Evolutionary conservation across 1,139 yeast species (phyloP).

Genomic region (Candida sanyaensis): DNA sequence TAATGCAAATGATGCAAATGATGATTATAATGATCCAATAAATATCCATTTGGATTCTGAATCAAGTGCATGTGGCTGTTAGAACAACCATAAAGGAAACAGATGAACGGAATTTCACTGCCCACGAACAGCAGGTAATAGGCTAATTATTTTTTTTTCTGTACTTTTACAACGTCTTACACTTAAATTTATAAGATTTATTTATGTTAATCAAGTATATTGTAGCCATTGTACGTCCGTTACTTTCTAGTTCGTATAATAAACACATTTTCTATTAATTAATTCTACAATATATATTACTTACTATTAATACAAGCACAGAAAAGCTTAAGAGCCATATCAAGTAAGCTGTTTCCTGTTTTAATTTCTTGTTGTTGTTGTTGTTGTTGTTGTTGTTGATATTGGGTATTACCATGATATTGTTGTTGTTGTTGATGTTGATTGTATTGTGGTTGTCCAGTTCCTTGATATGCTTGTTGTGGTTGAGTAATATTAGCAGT

Average conservation of each 20-base stretch:
- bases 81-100: slow-evolving; percentile 5
- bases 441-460: slow-evolving; percentile 29
- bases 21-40: slow-evolving; percentile 92
- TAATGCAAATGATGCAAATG: slow-evolving; percentile 70
- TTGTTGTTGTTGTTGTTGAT: slow-evolving; percentile 22
- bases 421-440: slow-evolving; percentile 25
- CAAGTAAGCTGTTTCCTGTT: slow-evolving; percentile 28
- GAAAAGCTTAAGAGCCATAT: slow-evolving; percentile 30
- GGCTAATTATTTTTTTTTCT: not conserved
- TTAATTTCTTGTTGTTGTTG: slow-evolving; percentile 13
- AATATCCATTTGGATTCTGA: slow-evolving; percentile 91
- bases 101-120: too few relatives aligned
- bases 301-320: slow-evolving; percentile 32
- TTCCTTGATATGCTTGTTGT: slow-evolving; percentile 30
- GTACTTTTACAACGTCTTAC: not conserved
- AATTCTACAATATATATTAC: not conserved
- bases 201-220: too few relatives aligned
- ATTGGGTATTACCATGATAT: slow-evolving; percentile 17
- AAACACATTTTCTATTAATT: slow-evolving; percentile 1
- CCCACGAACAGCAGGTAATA: too few relatives aligned
- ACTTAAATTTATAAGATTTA: too few relatives aligned
- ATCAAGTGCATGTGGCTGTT: slow-evolving; percentile 76
- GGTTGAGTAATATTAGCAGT: slow-evolving; percentile 25
- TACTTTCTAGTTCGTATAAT: not conserved
- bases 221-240: too few relatives aligned